Evolutionary conservation across 1,284 basidiomycete genomes (phyloP).

Genomic region (Spongiforma sp.): DNA sequence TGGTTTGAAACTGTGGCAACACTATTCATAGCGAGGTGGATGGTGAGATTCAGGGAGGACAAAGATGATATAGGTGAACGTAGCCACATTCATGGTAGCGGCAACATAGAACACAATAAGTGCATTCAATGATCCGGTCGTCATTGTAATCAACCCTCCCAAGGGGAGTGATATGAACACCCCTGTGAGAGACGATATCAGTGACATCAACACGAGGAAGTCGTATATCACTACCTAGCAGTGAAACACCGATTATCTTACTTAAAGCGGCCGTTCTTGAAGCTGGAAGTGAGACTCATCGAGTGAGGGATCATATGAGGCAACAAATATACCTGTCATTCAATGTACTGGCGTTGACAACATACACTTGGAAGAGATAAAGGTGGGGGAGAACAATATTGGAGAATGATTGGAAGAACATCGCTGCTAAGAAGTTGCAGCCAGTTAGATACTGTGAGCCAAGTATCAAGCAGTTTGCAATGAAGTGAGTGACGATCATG

Average conservation of each 20-base stretch:
- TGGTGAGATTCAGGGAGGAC: slow-evolving; percentile 41
- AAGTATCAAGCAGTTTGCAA: slow-evolving; percentile 24
- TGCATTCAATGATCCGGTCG: slow-evolving; percentile 29
- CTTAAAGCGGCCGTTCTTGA: slow-evolving; percentile 37
- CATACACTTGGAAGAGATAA: slow-evolving; percentile 35
- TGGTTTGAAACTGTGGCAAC: no score
- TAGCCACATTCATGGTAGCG: slow-evolving; percentile 18
- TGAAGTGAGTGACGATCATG: slow-evolving; percentile 18
- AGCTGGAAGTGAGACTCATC: not conserved
- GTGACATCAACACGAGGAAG: no score
- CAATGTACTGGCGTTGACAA: slow-evolving; percentile 32
- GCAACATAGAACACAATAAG: slow-evolving; percentile 34
- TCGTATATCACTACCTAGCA: no score
- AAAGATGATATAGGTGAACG: slow-evolving; percentile 27
- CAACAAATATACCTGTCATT: slow-evolving; percentile 33
- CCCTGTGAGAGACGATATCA: slow-evolving; percentile 22
- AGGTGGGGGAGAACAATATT: slow-evolving; percentile 6
- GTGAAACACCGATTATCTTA: slow-evolving; percentile 31
- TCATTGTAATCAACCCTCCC: slow-evolving; percentile 37
- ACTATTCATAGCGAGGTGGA: no score
- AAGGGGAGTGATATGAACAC: slow-evolving; percentile 30
- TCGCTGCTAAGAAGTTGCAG: slow-evolving; percentile 24
- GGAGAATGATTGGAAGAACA: slow-evolving; percentile 23
- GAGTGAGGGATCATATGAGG: no score
- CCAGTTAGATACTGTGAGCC: slow-evolving; percentile 21